Evolutionary conservation across 192 early-diverging fungal genomes (phyloP).

Genomic region (Dimargaris xerosporica): DNA sequence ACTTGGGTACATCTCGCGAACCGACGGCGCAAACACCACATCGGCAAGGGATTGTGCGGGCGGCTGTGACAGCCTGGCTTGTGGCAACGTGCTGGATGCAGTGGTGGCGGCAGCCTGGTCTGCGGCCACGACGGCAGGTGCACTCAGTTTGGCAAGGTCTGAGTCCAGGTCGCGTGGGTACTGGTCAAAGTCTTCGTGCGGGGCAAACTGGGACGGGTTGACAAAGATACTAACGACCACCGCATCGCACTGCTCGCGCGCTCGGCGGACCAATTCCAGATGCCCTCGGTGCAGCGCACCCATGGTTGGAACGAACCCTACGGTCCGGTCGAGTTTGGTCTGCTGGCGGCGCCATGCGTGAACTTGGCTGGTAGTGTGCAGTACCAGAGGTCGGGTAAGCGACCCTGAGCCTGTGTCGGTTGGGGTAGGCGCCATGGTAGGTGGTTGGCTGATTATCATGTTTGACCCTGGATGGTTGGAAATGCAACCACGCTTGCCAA

Average conservation of each 20-base stretch:
- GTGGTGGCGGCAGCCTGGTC: neutral
- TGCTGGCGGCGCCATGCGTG: conserved; percentile 42
- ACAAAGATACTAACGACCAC: conserved; percentile 88
- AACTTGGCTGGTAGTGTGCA: no score
- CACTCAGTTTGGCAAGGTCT: conserved; percentile 55
- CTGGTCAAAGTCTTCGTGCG: conserved; percentile 75
- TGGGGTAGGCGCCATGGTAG: no score
- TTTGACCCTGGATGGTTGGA: no score
- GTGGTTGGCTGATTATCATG: no score
- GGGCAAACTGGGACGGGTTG: conserved; percentile 98
- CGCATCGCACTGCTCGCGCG: conserved; percentile 39
- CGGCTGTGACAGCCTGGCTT: conserved; percentile 18
- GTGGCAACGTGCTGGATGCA: no score
- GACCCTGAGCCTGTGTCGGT: no score
- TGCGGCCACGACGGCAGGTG: conserved; percentile 8
- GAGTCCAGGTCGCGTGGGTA: conserved; percentile 76
- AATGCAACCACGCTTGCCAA: no score
- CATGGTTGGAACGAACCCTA: conserved; percentile 99
- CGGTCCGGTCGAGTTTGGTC: conserved; percentile 28
- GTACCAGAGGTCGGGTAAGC: no score
- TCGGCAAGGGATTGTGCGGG: conserved; percentile 15
- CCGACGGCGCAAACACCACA: conserved; percentile 45
- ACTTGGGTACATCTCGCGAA: conserved; percentile 82
- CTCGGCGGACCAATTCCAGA: conserved; percentile 44
- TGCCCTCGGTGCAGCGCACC: conserved; percentile 91